Conservation (phyloP, 73 alveolate genomes). For the Paramecium sonneborni region DNA sequence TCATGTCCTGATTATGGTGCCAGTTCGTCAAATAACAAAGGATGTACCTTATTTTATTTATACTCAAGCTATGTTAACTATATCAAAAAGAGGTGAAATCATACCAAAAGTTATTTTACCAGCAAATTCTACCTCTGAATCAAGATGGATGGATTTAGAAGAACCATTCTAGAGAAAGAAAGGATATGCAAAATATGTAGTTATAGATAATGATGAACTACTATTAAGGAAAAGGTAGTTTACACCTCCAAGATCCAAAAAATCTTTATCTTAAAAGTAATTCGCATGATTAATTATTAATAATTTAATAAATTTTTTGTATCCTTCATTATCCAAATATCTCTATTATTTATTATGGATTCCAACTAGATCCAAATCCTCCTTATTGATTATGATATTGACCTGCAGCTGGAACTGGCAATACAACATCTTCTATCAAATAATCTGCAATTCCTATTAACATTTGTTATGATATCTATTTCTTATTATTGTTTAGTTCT, state of each 20-base stretch:
- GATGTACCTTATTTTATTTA: not conserved
- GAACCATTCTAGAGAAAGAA: conserved; percentile 30
- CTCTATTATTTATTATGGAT: not conserved
- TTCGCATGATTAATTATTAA: conserved; percentile 21
- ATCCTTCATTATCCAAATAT: not conserved
- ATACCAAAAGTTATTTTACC: conserved; percentile 54
- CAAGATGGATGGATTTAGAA: conserved; percentile 52
- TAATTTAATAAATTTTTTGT: not conserved
- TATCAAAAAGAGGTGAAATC: not conserved
- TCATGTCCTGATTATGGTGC: conserved; percentile 82
- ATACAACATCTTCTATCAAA: not conserved
- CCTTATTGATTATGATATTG: not conserved
- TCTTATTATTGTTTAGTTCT: not conserved
- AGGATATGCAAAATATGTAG: conserved; percentile 17
- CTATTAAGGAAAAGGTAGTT: not conserved
- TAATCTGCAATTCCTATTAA: not conserved
- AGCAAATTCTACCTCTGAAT: not conserved
- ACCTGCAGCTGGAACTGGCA: not conserved
- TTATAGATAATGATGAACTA: conserved; percentile 36
- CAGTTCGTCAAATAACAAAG: not conserved
- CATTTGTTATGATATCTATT: not conserved
- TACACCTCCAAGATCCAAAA: conserved; percentile 29
- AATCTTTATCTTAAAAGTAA: not conserved
- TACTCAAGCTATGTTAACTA: conserved; percentile 31
- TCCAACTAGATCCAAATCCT: not conserved